Evolutionary conservation across 2,329 filamentous ascomycete genomes (phyloP).

Genomic region (Aspergillus spinulosporus): DNA sequence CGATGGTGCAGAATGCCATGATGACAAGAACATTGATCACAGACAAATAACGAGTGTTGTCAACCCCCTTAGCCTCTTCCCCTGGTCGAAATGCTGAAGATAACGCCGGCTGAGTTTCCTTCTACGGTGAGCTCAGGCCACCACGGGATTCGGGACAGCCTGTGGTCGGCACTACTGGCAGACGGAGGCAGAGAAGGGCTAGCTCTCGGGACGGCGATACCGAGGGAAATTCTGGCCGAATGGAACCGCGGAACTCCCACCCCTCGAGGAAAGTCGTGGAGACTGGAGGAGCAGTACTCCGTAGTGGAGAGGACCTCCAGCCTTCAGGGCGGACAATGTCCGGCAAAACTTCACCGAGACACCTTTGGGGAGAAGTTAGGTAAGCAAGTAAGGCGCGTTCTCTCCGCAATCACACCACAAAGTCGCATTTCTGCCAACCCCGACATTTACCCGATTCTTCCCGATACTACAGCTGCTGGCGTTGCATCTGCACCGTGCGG

Average conservation of each 20-base stretch:
- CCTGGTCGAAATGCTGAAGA: not conserved
- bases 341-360: not conserved
- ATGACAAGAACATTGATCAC: not conserved
- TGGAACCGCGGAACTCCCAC: slow-evolving; percentile 8
- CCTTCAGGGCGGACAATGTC: slow-evolving; percentile 1
- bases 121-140: slow-evolving; percentile 22
- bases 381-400: slow-evolving; percentile 14
- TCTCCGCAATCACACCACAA: slow-evolving; percentile 20
- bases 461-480: slow-evolving; percentile 18
- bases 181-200: slow-evolving; percentile 4
- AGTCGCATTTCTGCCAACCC: slow-evolving; percentile 17
- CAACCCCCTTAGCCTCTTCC: not conserved
- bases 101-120: slow-evolving; percentile 11
- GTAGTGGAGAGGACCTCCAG: not conserved
- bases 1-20: not conserved
- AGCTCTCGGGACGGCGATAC: slow-evolving; percentile 24
- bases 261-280: slow-evolving; percentile 7
- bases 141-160: slow-evolving; percentile 29
- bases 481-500: not conserved
- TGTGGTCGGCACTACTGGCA: slow-evolving; percentile 19
- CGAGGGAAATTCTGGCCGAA: slow-evolving; percentile 23
- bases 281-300: not conserved
- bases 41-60: not conserved
- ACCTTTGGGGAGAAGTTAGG: slow-evolving; percentile 14
- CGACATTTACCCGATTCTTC: slow-evolving; percentile 24